These are phyloP conservation scores for Aspergillus arachidicola DNA, from an alignment of 2,329 filamentous ascomycete genomes.

Conservation along the genomic window DNA sequence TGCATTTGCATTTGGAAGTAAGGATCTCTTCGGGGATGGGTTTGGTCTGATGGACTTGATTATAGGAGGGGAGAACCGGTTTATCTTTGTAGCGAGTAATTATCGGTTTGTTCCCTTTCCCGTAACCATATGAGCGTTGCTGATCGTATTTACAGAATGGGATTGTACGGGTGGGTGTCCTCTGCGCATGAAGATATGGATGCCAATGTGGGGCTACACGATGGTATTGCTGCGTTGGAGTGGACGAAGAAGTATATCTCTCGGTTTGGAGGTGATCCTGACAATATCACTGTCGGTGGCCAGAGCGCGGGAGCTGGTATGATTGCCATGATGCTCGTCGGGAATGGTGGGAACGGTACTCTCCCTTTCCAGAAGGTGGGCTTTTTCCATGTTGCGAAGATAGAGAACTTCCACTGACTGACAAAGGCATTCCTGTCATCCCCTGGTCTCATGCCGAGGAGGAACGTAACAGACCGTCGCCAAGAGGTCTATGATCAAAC, in stretches of 20 bases:
- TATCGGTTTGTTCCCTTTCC: neutral
- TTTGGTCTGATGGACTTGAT: neutral
- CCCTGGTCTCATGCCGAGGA: neutral
- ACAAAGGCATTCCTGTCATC: constrained; percentile 2
- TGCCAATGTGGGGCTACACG: constrained; percentile 7
- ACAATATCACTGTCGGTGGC: neutral
- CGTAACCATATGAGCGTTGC: neutral
- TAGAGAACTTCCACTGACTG: neutral
- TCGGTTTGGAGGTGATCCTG: constrained; percentile 6
- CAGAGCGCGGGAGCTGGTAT: constrained; percentile 4
- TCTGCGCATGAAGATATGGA: constrained; percentile 1
- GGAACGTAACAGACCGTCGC: constrained; percentile 1
- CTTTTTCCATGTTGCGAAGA: neutral
- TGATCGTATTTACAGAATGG: constrained; percentile 1
- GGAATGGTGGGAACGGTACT: neutral
- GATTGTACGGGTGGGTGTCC: neutral
- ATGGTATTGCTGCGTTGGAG: constrained; percentile 4
- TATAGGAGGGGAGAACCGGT: neutral
- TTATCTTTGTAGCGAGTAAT: neutral
- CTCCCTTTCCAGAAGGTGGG: neutral
- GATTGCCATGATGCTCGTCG: constrained; percentile 4
- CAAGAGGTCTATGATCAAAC: neutral
- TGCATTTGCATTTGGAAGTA: constrained; percentile 5
- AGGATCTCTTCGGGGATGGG: neutral
- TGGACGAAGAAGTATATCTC: constrained; percentile 8